These are phyloP conservation scores for Xanthoparmelia taractica DNA, from an alignment of 495 filamentous ascomycete species.

Conservation along the genomic window DNA sequence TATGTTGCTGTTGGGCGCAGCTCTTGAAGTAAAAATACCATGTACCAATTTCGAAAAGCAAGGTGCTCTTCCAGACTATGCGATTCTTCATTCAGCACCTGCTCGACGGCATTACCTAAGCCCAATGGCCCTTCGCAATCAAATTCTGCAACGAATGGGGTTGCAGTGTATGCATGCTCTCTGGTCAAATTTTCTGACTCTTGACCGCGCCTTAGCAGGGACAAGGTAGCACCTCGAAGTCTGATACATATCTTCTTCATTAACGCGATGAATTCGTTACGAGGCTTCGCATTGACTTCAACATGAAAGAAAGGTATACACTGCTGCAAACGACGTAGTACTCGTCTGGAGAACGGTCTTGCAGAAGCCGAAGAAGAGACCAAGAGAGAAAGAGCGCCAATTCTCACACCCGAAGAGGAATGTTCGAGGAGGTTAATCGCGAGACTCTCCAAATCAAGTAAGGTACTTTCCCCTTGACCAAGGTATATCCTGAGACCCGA, in stretches of 20 bases:
- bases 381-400: constrained; percentile 68
- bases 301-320: constrained; percentile 62
- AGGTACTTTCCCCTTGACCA: not conserved
- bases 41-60: constrained; percentile 60
- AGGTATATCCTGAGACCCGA: not conserved
- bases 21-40: constrained; percentile 61
- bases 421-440: constrained; percentile 55
- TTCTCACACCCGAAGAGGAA: constrained; percentile 53
- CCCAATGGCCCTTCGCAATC: not conserved
- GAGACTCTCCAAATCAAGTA: constrained; percentile 26
- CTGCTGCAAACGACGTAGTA: constrained; percentile 39
- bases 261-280: constrained; percentile 64
- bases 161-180: not conserved
- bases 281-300: constrained; percentile 75
- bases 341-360: constrained; percentile 46
- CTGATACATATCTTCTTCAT: constrained; percentile 59
- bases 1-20: constrained; percentile 72
- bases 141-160: not conserved
- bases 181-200: too few species aligned
- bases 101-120: not conserved
- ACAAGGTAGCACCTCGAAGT: constrained; percentile 9
- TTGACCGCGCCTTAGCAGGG: not conserved
- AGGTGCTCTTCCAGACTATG: constrained; percentile 35
- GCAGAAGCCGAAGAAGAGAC: constrained; percentile 61
- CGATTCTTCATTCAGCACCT: not conserved